Conservation (phyloP, 768 basidiomycete species). For the Vishniacozyma victoriae region DNA sequence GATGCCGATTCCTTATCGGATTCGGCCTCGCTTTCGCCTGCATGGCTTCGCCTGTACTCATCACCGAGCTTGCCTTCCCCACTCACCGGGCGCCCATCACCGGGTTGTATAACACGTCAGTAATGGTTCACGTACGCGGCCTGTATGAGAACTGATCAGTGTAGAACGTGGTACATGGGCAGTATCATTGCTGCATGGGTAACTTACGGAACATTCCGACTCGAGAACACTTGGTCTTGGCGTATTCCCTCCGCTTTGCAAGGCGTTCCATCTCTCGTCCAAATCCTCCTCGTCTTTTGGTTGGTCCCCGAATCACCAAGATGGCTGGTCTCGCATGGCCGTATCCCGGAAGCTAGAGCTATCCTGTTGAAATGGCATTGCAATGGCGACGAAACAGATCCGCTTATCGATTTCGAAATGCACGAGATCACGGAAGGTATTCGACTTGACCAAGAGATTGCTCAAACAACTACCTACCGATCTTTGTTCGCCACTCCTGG, state of each 20-base stretch:
- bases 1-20: slow-evolving; percentile 56
- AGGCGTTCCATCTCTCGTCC: slow-evolving; percentile 33
- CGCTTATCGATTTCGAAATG: slow-evolving; percentile 33
- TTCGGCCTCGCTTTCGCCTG: slow-evolving; percentile 56
- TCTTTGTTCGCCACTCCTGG: slow-evolving; percentile 17
- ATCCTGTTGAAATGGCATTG: slow-evolving; percentile 32
- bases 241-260: slow-evolving; percentile 50
- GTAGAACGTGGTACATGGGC: no score
- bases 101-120: slow-evolving; percentile 51
- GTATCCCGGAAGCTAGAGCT: slow-evolving; percentile 47
- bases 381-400: slow-evolving; percentile 29
- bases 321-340: slow-evolving; percentile 42
- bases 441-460: slow-evolving; percentile 22
- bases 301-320: slow-evolving; percentile 67
- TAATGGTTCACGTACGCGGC: no score
- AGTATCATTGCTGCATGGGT: slow-evolving; percentile 51
- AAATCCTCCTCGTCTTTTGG: slow-evolving; percentile 31
- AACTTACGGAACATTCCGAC: slow-evolving; percentile 31
- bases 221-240: slow-evolving; percentile 55
- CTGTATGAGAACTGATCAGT: no score
- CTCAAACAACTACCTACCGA: slow-evolving; percentile 19
- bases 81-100: slow-evolving; percentile 73
- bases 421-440: slow-evolving; percentile 52
- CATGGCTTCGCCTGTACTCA: slow-evolving; percentile 72
- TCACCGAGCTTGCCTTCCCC: slow-evolving; percentile 81